Base-by-base conservation (phyloP, 1,284 basidiomycete genomes). In the Boletus semigastroideus region DNA sequence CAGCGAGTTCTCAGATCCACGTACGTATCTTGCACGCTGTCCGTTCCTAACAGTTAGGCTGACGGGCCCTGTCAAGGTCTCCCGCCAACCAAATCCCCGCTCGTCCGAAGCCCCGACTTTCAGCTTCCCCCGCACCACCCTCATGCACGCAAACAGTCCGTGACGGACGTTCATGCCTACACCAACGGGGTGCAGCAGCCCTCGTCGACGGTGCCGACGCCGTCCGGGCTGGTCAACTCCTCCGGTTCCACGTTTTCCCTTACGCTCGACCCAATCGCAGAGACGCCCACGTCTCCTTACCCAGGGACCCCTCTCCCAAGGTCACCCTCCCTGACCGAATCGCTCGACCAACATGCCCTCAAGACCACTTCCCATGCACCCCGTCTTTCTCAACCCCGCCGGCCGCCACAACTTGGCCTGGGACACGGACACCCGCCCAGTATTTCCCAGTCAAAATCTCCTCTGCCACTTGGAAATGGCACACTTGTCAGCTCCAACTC, bases 121-220 rank as follows among this genome's bases (percentile, higher is more conserved):
- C 72, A 77, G 12, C 69, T 86, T 0, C 75, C 82, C 1, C 71
- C 79, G 3, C 76, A 81, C 37, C 89, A 91, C 60, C 88, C 89
- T 0, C 88, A 91, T 58, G 88, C 86, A 0, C 81, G 89, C 37
- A 91, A 91, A 65, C 74, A 81, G 25, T 90, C 86, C 16, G 68
- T 88, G 4, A 52, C 83, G 14, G 85, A 87, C 57, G 79, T 77
- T 3, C 76, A 80, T 42, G 62, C 78, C 6, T 72, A 78, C 36
- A 57, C 78, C 13, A 71, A 59, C 30, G 67, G 69, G 42, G 52
- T 68, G 13, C 57, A 65, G 22, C 63, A 61, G 25, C 64, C 73
- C 27, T 40, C 52, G 8, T 30, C 54, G 2, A 56, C 68, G 14
- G 66, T 69, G 5, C 57, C 69, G 6, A 70, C 72, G 3, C 69